A percentile compares a stretch with the other conserved stretches of the same genome.
These are phyloP conservation scores for Gossypium schwendimanii DNA, from an alignment of 441 rosid genomes.

Conservation along the genomic window DNA sequence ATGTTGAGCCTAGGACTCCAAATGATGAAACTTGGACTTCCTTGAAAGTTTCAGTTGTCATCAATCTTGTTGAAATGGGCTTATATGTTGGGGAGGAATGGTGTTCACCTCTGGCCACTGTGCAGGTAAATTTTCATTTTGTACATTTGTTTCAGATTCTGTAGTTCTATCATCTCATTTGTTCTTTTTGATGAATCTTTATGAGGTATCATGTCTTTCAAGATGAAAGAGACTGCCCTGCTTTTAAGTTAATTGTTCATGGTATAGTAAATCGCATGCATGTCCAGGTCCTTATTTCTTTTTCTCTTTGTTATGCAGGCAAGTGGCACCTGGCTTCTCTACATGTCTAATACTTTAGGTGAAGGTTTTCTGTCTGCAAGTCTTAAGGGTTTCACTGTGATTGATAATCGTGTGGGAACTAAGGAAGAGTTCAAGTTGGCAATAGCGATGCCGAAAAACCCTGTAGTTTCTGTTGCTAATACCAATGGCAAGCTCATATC, in stretches of 20 bases:
- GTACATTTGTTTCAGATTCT: background rate
- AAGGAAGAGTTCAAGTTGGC: slow-evolving; percentile 79
- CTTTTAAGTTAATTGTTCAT: background rate
- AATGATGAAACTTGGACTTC: slow-evolving; percentile 52
- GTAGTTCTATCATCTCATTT: slow-evolving; percentile 3
- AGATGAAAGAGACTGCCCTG: background rate
- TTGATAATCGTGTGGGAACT: slow-evolving; percentile 91
- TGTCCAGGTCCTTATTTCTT: background rate
- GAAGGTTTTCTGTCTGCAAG: slow-evolving; percentile 87
- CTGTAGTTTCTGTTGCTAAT: slow-evolving; percentile 23
- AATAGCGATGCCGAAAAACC: slow-evolving; percentile 60
- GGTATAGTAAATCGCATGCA: background rate
- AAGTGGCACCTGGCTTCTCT: slow-evolving; percentile 80
- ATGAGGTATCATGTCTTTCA: background rate
- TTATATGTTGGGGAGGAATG: slow-evolving; percentile 67
- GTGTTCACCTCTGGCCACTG: slow-evolving; percentile 75
- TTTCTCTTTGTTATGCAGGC: slow-evolving; percentile 41
- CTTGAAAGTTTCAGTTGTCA: slow-evolving; percentile 61
- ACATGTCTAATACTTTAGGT: slow-evolving; percentile 55
- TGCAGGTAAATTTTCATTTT: slow-evolving; percentile 48
- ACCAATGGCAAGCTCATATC: slow-evolving; percentile 26
- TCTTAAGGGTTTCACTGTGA: slow-evolving; percentile 70
- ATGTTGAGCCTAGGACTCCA: slow-evolving; percentile 27
- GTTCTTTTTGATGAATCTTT: slow-evolving; percentile 2
- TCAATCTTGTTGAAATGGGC: slow-evolving; percentile 72